Conservation (phyloP, 306 rosid genomes). For the Inga leiocalycina region DNA sequence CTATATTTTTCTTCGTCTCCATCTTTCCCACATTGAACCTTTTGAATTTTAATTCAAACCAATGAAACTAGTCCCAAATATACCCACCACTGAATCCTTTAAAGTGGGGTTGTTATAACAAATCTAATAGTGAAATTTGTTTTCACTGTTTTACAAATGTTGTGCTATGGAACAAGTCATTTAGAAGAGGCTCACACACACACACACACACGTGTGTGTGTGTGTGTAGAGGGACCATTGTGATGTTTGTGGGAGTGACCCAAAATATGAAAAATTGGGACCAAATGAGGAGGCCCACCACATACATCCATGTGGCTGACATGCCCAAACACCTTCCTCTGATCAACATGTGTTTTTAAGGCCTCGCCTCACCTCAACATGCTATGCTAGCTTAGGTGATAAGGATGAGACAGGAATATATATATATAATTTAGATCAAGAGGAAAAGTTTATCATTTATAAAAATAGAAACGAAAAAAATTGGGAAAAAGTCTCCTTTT, state of each 20-base stretch:
- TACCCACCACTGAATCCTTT: neutral
- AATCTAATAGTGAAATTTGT: neutral
- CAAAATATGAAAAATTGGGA: conserved; percentile 22
- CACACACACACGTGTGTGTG: no score
- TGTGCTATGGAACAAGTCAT: no score
- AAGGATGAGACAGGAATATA: neutral
- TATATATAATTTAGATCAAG: neutral
- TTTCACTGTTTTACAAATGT: no score
- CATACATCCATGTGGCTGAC: neutral
- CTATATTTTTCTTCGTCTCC: no score
- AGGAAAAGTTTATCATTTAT: neutral
- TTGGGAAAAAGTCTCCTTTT: no score
- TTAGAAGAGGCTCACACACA: no score
- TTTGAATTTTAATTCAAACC: neutral
- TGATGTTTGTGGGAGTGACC: conserved; percentile 23
- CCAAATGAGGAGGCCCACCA: conserved; percentile 19
- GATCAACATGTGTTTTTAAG: neutral
- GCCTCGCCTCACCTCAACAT: no score
- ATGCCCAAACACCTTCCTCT: neutral
- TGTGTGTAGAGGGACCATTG: no score
- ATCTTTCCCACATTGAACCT: neutral
- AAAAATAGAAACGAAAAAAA: no score
- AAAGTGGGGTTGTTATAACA: neutral
- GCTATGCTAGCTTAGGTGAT: neutral
- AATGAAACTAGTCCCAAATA: no score